Conservation (phyloP, 2,329 filamentous ascomycete genomes). For the Pseudocercospora musae region DNA sequence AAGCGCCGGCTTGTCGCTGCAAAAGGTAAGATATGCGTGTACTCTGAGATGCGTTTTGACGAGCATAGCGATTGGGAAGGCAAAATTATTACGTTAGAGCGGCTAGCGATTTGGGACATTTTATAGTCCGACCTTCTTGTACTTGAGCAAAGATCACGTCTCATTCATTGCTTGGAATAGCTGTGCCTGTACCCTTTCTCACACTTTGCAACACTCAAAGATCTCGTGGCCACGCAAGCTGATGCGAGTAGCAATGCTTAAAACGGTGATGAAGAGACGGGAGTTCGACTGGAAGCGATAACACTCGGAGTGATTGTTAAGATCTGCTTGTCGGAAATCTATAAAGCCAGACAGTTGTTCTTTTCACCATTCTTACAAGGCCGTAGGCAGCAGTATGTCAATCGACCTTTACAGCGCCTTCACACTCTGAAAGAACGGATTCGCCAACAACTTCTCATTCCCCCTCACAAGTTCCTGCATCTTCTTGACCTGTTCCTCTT, state of each 20-base stretch:
- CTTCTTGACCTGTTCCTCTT: slow-evolving; percentile 72
- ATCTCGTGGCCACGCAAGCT: background rate
- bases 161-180: background rate
- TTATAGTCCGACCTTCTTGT: background rate
- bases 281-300: background rate
- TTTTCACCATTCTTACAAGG: background rate
- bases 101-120: background rate
- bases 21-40: background rate
- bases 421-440: slow-evolving; percentile 64
- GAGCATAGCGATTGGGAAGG: background rate
- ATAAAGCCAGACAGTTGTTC: background rate
- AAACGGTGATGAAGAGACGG: background rate
- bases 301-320: background rate
- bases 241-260: background rate
- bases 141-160: background rate
- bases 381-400: background rate
- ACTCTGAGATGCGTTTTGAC: background rate
- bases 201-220: background rate
- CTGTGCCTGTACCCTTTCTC: background rate
- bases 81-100: background rate
- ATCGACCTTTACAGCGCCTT: slow-evolving; percentile 51
- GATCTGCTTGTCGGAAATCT: background rate
- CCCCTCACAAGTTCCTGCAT: slow-evolving; percentile 76
- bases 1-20: background rate
- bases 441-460: slow-evolving; percentile 62